Conservation (phyloP, 116 monocot genomes). For the Cymodocea nodosa region DNA sequence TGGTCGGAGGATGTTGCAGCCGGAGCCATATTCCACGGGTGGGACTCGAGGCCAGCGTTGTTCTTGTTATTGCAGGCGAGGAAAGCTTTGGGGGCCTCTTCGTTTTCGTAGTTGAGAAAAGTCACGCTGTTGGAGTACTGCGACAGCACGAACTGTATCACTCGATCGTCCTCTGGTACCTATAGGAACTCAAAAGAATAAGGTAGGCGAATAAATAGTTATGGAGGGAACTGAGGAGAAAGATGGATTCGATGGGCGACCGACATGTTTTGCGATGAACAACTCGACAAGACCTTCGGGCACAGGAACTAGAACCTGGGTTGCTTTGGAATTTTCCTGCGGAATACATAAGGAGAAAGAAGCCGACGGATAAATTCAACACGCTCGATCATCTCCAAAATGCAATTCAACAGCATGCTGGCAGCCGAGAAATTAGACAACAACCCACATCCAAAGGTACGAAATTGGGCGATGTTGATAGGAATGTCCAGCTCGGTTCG, state of each 20-base stretch:
- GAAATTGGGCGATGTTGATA: conserved; percentile 8
- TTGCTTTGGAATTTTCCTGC: conserved; percentile 36
- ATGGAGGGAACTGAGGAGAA: background rate
- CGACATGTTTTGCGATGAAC: conserved; percentile 22
- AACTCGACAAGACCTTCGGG: conserved; percentile 59
- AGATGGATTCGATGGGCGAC: background rate
- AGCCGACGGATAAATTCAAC: background rate
- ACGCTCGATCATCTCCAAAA: background rate
- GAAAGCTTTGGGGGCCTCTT: background rate
- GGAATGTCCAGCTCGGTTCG: conserved; percentile 44
- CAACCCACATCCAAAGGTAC: conserved; percentile 9
- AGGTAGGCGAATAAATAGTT: background rate
- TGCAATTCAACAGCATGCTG: background rate
- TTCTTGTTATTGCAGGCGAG: background rate
- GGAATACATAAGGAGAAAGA: background rate
- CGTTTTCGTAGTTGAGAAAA: background rate
- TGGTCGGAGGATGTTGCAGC: conserved; percentile 7
- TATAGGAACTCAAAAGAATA: background rate
- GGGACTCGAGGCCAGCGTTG: background rate
- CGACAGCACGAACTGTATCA: background rate
- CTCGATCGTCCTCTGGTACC: conserved; percentile 47
- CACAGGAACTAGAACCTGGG: conserved; percentile 51
- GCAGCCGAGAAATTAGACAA: too few relatives aligned
- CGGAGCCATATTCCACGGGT: conserved; percentile 8
- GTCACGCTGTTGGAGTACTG: too few relatives aligned